phyloP scores from a whole-genome alignment of 1,139 yeast genomes.

The Kodamaea derodonti region DNA sequence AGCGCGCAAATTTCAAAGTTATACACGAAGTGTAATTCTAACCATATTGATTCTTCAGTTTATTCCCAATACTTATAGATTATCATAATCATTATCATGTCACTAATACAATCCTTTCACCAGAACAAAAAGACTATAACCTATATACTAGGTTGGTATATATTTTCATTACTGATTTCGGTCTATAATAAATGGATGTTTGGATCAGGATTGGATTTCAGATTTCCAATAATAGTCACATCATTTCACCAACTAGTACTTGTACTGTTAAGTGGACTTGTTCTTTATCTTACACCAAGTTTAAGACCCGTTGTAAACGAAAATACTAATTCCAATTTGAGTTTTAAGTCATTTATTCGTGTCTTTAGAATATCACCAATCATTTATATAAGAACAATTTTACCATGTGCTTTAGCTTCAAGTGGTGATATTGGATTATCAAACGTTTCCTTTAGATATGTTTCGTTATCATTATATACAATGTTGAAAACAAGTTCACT shows the following conservation, averaged over 20 bases:
- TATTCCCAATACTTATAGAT: too few relatives aligned
- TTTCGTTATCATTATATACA: conserved; percentile 84
- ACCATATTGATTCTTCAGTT: too few relatives aligned
- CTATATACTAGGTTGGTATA: conserved; percentile 48
- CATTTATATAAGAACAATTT: conserved; percentile 49
- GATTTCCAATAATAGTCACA: conserved; percentile 81
- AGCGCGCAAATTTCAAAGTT: too few relatives aligned
- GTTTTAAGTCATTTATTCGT: conserved; percentile 9
- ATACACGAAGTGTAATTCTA: too few relatives aligned
- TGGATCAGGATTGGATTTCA: conserved; percentile 67
- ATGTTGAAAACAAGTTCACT: conserved; percentile 85
- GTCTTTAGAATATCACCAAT: conserved; percentile 18
- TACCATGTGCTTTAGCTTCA: conserved; percentile 85
- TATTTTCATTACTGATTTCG: conserved; percentile 71
- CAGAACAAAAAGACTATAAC: conserved; percentile 9
- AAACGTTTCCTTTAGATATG: conserved; percentile 73
- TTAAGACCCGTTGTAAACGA: conserved; percentile 38
- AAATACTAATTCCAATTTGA: conserved; percentile 3
- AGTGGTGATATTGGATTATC: conserved; percentile 95
- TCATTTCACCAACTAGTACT: conserved; percentile 79
- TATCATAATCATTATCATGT: too few relatives aligned
- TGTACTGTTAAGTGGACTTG: conserved; percentile 41
- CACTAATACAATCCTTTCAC: not conserved
- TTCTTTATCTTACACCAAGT: conserved; percentile 45
- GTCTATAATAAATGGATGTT: conserved; percentile 98